Conservation (phyloP, 2,329 filamentous ascomycete genomes). For the Phaeosphaeriaceae sp. region DNA sequence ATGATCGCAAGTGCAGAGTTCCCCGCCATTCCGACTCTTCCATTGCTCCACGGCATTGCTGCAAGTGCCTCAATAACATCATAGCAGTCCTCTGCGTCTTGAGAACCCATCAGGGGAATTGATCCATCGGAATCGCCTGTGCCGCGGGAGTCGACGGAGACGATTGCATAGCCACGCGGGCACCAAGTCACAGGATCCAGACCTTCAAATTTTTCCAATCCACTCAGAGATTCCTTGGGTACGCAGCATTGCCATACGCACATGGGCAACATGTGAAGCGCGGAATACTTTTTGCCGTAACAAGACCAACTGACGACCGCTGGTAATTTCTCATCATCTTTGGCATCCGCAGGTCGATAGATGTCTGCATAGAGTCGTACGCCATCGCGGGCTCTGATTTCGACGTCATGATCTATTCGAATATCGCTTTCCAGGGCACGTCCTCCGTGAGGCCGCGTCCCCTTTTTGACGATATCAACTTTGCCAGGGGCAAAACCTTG, state of each 20-base stretch:
- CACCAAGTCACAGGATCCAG: conserved; percentile 50
- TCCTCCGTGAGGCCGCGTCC: conserved; percentile 48
- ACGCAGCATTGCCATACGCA: conserved; percentile 51
- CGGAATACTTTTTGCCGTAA: conserved; percentile 55
- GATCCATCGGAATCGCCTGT: conserved; percentile 44
- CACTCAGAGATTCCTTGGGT: conserved; percentile 25
- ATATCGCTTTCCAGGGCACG: conserved; percentile 49
- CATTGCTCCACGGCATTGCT: conserved; percentile 54
- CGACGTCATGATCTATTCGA: conserved; percentile 55
- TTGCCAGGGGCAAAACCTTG: conserved; percentile 50
- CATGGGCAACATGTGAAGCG: conserved; percentile 49
- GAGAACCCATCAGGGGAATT: conserved; percentile 49
- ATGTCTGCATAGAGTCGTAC: conserved; percentile 53
- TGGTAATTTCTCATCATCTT: conserved; percentile 47
- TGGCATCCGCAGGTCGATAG: conserved; percentile 49
- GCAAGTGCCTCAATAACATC: conserved; percentile 55
- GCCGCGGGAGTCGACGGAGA: conserved; percentile 42
- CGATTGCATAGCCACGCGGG: conserved; percentile 43
- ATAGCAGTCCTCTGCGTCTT: conserved; percentile 56
- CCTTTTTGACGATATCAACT: conserved; percentile 48
- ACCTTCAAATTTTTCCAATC: conserved; percentile 54
- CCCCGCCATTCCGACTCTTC: conserved; percentile 53
- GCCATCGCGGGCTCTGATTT: conserved; percentile 54
- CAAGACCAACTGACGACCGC: conserved; percentile 55
- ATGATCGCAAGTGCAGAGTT: conserved; percentile 54